Evolutionary conservation across 192 early-diverging fungal species (phyloP), one percentile per base, ranked within the genome.

Genomic region (Rhizophlyctis rosea): DNA sequence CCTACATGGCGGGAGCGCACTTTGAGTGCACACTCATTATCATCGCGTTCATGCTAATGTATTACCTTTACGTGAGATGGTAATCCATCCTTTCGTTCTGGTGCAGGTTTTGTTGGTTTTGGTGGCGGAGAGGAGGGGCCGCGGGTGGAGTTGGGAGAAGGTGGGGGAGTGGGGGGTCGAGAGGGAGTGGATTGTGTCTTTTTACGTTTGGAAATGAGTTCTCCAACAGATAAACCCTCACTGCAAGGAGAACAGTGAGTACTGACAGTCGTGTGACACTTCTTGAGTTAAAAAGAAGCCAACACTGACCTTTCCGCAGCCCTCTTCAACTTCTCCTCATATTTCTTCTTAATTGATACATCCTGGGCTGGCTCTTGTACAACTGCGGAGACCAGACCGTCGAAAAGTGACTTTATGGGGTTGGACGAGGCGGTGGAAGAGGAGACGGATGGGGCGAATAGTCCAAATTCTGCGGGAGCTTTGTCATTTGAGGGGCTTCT

Each of bases 301-400:
- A n/a, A n/a, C n/a, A n/a, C n/a, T n/a, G n/a, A 76, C 75, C 74
- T 75, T 28, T 78, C 72, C 16, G 82, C 86, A 30, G 68, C 72
- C 36, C 72, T 61, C 39, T 78, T 64, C 65, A 90, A 73, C 73
- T 87, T 86, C 2, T 80, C 72, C 5, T 71, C 76, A 76, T 90
- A 90, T 69, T 87, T 90, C 16, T 61, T 55, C 9, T 58, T 47
- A n/a, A 33, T n/a, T n/a, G n/a, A 35, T 13, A 30, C 61, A n/a
- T 16, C 34, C 29, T 35, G 30, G 25, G 44, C 14, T 14, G 5
- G 16, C 9, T 44, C 39, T 28, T 36, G 14, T 21, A 21, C 29
- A 14, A 63, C 61, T 7, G 61, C 49, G 16, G 49, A 55, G 14
- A 63, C 27, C 16, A 63, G 23, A 14, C 51, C 51, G 28, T 63